phyloP scores from a whole-genome alignment of 1,284 basidiomycete species.

The Rhizopogon parksii region DNA sequence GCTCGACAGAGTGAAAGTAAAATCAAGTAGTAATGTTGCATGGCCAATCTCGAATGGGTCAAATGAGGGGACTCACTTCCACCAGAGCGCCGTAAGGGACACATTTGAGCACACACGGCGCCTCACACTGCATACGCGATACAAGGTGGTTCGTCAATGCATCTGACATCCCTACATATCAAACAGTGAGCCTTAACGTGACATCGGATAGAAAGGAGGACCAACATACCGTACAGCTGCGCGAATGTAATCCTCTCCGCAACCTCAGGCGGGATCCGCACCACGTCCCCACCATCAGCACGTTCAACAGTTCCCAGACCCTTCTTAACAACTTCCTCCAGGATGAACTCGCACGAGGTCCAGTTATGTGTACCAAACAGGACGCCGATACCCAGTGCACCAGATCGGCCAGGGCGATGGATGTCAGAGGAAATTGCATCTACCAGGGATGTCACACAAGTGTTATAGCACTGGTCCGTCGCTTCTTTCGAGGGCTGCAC shows the following conservation, averaged over 20 bases:
- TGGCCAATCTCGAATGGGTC: not conserved
- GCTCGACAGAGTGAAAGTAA: not conserved
- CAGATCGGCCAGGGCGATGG: slow-evolving; percentile 4
- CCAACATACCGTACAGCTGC: slow-evolving; percentile 72
- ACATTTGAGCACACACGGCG: slow-evolving; percentile 79
- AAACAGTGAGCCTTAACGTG: not conserved
- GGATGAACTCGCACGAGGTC: slow-evolving; percentile 54
- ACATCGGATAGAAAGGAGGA: not conserved
- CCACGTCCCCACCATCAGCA: slow-evolving; percentile 19
- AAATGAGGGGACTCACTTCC: slow-evolving; percentile 37
- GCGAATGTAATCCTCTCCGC: slow-evolving; percentile 69
- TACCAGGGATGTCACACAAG: slow-evolving; percentile 58
- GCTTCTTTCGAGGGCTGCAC: slow-evolving; percentile 66
- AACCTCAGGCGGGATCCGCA: slow-evolving; percentile 45
- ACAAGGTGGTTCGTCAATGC: slow-evolving; percentile 70
- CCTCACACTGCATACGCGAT: slow-evolving; percentile 43
- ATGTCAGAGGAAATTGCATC: slow-evolving; percentile 39
- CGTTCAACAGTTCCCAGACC: slow-evolving; percentile 43
- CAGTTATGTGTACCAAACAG: slow-evolving; percentile 88
- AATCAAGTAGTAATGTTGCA: not conserved
- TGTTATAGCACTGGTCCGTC: slow-evolving; percentile 79
- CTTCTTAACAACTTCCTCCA: slow-evolving; percentile 51
- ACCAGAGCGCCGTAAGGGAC: slow-evolving; percentile 79
- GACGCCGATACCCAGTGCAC: slow-evolving; percentile 50
- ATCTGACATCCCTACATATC: slow-evolving; percentile 71